Conservation (phyloP, 2,329 filamentous ascomycete genomes). For the Ascochyta viciae-villosae region DNA sequence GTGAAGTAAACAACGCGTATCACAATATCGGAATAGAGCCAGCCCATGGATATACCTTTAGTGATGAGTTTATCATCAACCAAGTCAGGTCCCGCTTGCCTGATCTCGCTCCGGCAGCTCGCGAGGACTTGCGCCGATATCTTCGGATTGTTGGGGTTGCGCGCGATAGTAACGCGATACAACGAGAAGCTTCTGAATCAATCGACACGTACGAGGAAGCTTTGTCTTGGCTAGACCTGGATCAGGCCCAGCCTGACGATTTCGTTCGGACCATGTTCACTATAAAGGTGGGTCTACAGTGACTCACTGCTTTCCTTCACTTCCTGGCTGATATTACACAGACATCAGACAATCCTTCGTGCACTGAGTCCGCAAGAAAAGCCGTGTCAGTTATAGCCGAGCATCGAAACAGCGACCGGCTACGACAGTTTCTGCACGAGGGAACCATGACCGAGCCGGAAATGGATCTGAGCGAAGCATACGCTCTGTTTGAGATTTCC, state of each 20-base stretch:
- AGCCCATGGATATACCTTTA: slow-evolving; percentile 48
- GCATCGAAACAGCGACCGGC: slow-evolving; percentile 61
- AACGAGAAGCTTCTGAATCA: slow-evolving; percentile 63
- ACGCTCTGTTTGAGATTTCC: slow-evolving; percentile 52
- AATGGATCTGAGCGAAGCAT: slow-evolving; percentile 59
- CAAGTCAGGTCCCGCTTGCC: slow-evolving; percentile 65
- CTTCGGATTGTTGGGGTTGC: slow-evolving; percentile 67
- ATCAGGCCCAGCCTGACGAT: slow-evolving; percentile 58
- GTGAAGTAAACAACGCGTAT: slow-evolving; percentile 66
- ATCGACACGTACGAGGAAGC: slow-evolving; percentile 70
- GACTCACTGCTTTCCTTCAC: background rate
- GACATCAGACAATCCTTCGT: slow-evolving; percentile 59
- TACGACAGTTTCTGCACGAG: slow-evolving; percentile 61
- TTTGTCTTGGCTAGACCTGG: slow-evolving; percentile 65
- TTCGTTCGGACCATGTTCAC: slow-evolving; percentile 64
- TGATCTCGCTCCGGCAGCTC: slow-evolving; percentile 61
- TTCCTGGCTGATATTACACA: slow-evolving; percentile 35
- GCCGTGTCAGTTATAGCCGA: slow-evolving; percentile 67
- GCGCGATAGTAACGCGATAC: slow-evolving; percentile 64
- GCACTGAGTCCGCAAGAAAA: slow-evolving; percentile 59
- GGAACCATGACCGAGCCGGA: slow-evolving; percentile 58
- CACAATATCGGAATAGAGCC: slow-evolving; percentile 63
- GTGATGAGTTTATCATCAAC: slow-evolving; percentile 68
- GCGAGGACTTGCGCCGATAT: slow-evolving; percentile 63
- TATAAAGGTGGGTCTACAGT: slow-evolving; percentile 56